These are phyloP conservation scores for Tetrapyrgos nigripes DNA, from an alignment of 1,284 basidiomycete species.

Conservation along the genomic window DNA sequence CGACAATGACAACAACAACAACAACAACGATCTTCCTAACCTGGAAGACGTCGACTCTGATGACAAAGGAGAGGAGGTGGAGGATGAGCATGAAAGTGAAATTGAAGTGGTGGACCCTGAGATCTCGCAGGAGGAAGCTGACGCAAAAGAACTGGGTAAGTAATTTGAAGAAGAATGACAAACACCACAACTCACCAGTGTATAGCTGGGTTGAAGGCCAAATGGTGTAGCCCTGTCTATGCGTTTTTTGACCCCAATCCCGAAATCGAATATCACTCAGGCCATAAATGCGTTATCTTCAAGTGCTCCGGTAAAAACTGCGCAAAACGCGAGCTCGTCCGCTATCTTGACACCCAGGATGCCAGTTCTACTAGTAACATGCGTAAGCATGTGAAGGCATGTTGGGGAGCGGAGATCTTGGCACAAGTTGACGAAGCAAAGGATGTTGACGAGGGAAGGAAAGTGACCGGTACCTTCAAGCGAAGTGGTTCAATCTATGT, in stretches of 20 bases:
- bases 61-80: not conserved
- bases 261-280: not conserved
- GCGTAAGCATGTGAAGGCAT: slow-evolving; percentile 29
- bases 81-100: not conserved
- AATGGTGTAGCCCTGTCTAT: not conserved
- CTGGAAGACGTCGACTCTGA: no score
- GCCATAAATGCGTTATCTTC: not conserved
- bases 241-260: slow-evolving; percentile 1
- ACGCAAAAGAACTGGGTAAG: not conserved
- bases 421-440: not conserved
- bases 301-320: not conserved
- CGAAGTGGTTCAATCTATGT: slow-evolving; percentile 18
- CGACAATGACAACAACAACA: no score
- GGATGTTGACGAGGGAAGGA: not conserved
- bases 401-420: slow-evolving; percentile 29
- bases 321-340: not conserved
- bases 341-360: slow-evolving; percentile 29
- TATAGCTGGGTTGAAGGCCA: not conserved
- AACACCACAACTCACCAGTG: not conserved
- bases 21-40: no score
- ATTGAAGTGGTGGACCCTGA: not conserved
- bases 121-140: not conserved
- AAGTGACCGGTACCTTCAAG: not conserved
- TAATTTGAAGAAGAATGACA: not conserved
- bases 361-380: slow-evolving; percentile 31